A percentile compares a stretch with the other conserved stretches of the same genome.
phyloP scores from a whole-genome alignment of 257 asterid species.

The Striga asiatica region DNA sequence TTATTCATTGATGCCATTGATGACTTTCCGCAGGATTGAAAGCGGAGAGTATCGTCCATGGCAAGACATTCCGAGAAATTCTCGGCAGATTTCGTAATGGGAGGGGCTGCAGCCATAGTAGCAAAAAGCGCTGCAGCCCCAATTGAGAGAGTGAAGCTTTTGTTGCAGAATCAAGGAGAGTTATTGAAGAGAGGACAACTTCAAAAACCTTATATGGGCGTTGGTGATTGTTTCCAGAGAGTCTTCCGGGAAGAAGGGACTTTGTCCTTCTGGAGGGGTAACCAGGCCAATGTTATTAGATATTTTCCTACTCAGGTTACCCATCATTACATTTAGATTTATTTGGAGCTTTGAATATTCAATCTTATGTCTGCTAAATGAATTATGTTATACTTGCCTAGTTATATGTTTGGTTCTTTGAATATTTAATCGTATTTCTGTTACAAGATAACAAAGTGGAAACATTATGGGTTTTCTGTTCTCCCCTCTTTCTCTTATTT shows the following conservation, averaged over 20 bases:
- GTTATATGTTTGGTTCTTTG: too few species aligned
- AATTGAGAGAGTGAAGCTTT: slow-evolving; percentile 91
- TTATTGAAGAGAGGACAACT: slow-evolving; percentile 76
- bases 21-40: slow-evolving; percentile 26
- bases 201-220: slow-evolving; percentile 43
- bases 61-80: slow-evolving; percentile 47
- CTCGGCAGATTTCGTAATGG: slow-evolving; percentile 66
- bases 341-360: too few species aligned
- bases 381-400: too few species aligned
- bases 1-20: neutral
- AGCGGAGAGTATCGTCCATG: slow-evolving; percentile 40
- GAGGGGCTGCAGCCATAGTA: slow-evolving; percentile 69
- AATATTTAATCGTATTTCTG: too few species aligned
- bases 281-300: slow-evolving; percentile 90
- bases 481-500: too few species aligned
- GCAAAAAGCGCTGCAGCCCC: slow-evolving; percentile 91
- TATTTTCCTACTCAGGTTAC: slow-evolving; percentile 99
- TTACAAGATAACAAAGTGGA: too few species aligned
- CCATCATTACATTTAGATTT: too few species aligned
- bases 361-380: too few species aligned
- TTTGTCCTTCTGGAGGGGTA: slow-evolving; percentile 87
- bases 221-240: neutral
- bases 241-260: slow-evolving; percentile 50
- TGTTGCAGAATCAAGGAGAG: slow-evolving; percentile 97
- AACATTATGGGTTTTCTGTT: too few species aligned